Percentiles rank a stretch among this genome's conserved stretches.
Conservation (phyloP, 169 alveolate species). For the Babesia ovata region DNA sequence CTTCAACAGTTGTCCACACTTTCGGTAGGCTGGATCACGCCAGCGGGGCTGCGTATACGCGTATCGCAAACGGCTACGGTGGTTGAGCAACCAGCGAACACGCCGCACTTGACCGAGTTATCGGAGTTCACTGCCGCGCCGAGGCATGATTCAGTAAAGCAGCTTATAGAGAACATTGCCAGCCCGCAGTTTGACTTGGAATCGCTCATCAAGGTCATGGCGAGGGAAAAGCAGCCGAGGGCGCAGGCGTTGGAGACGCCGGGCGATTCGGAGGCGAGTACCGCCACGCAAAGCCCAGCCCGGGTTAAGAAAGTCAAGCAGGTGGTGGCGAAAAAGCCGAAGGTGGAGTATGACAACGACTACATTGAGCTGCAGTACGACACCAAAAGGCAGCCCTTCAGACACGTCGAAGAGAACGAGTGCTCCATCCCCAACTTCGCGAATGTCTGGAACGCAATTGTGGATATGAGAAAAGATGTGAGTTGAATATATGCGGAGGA, state of each 20-base stretch:
- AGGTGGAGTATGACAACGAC: constrained; percentile 21
- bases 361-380: constrained; percentile 28
- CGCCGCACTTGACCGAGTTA: constrained; percentile 1
- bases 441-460: constrained; percentile 70
- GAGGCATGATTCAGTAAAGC: constrained; percentile 5
- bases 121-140: constrained; percentile 1
- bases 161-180: constrained; percentile 31
- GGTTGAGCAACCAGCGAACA: constrained; percentile 17
- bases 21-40: constrained; percentile 26
- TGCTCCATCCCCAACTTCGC: constrained; percentile 61
- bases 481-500: background rate
- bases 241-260: background rate
- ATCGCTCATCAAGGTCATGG: background rate
- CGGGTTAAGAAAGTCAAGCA: background rate
- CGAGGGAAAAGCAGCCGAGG: background rate
- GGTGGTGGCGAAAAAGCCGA: constrained; percentile 1
- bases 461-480: constrained; percentile 56
- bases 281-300: background rate
- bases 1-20: background rate
- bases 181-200: constrained; percentile 31
- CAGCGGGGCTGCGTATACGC: constrained; percentile 14
- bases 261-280: background rate
- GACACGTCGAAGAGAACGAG: constrained; percentile 39
- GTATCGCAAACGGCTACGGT: constrained; percentile 5
- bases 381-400: constrained; percentile 40